phyloP scores from a whole-genome alignment of 306 rosid species.

The Amphicarpaea edgeworthii region DNA sequence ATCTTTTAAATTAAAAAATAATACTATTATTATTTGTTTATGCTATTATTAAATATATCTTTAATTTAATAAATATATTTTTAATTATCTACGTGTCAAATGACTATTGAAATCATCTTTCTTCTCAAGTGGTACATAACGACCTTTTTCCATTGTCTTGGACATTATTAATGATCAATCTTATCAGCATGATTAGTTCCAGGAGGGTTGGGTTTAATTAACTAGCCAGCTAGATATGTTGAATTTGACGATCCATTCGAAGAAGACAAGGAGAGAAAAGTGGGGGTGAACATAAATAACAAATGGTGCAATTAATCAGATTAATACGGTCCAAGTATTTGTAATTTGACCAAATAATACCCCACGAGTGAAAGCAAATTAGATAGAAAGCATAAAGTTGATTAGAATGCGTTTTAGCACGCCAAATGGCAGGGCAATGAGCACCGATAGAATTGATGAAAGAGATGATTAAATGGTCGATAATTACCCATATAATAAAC shows the following conservation, averaged over 20 bases:
- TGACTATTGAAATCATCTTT: too few species aligned
- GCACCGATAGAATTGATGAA: conserved; percentile 12
- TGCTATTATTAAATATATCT: too few species aligned
- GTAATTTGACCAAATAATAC: conserved; percentile 16
- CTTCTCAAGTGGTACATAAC: too few species aligned
- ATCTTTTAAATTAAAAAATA: too few species aligned
- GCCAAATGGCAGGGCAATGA: conserved; percentile 45
- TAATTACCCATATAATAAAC: conserved; percentile 28
- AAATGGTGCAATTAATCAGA: conserved; percentile 20
- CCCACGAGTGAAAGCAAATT: conserved; percentile 28
- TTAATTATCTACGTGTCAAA: too few species aligned
- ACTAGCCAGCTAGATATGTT: conserved; percentile 25
- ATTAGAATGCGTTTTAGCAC: conserved; percentile 30
- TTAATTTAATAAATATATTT: too few species aligned
- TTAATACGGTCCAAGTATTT: conserved; percentile 27
- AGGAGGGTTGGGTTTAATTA: conserved; percentile 36
- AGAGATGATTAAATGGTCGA: not conserved
- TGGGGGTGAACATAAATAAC: conserved; percentile 15
- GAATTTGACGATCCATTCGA: conserved; percentile 37
- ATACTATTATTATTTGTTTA: too few species aligned
- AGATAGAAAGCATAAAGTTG: conserved; percentile 3
- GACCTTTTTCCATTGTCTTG: conserved; percentile 46
- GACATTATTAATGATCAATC: conserved; percentile 43
- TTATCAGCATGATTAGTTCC: conserved; percentile 45
- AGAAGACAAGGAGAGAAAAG: conserved; percentile 21